Percentiles rank a stretch among this genome's conserved stretches.
Conservation (phyloP, 2,329 filamentous ascomycete genomes). For the Colletotrichum chrysophilum region DNA sequence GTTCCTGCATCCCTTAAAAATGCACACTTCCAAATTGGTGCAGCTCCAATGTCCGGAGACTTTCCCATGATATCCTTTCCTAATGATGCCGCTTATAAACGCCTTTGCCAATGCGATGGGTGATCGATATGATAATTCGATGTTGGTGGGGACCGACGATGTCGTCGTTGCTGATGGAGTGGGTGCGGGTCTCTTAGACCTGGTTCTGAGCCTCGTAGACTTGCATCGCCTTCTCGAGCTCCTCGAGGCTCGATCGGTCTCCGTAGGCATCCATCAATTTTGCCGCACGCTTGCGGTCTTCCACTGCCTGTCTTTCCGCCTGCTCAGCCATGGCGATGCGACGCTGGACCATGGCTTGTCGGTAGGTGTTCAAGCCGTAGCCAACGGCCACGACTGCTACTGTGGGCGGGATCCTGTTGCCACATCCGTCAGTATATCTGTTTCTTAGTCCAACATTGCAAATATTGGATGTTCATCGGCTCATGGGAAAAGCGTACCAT, state of each 20-base stretch:
- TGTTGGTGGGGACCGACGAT: background rate
- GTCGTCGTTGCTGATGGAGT: background rate
- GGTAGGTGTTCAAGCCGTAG: slow-evolving; percentile 38
- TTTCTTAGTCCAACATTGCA: background rate
- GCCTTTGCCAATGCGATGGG: slow-evolving; percentile 4
- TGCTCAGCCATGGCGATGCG: slow-evolving; percentile 30
- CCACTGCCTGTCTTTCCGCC: slow-evolving; percentile 38
- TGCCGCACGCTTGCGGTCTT: slow-evolving; percentile 41
- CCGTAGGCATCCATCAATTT: slow-evolving; percentile 56
- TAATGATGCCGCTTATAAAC: background rate
- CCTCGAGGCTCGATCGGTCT: slow-evolving; percentile 51
- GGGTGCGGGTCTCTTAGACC: background rate
- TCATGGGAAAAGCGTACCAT: slow-evolving; percentile 31
- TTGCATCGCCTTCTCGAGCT: slow-evolving; percentile 52
- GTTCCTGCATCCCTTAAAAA: background rate
- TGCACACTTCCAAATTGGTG: background rate
- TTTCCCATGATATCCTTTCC: background rate
- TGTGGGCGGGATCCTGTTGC: slow-evolving; percentile 35
- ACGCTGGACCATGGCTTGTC: slow-evolving; percentile 31
- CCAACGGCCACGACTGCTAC: slow-evolving; percentile 35
- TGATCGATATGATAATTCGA: background rate
- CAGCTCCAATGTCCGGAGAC: background rate
- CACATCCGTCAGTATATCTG: background rate
- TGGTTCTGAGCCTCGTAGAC: slow-evolving; percentile 44
- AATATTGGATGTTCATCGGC: background rate